These are phyloP conservation scores for Polyrhizophydium stewartii DNA, from an alignment of 371 early-diverging fungal species.

Conservation along the genomic window DNA sequence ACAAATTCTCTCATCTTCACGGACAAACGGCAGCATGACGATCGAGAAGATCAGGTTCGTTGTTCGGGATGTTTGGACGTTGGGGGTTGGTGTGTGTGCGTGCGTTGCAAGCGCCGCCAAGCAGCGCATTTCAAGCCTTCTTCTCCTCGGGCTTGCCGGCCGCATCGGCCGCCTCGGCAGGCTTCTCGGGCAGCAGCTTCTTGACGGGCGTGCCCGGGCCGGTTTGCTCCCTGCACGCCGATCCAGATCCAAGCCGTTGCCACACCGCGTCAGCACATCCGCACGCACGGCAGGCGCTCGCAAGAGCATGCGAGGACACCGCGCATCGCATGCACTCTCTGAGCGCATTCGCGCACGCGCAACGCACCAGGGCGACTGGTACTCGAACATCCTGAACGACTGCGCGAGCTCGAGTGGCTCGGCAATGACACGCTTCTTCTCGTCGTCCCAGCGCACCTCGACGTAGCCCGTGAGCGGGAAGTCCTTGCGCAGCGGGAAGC, in stretches of 20 bases:
- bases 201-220: constrained; percentile 27
- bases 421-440: no score
- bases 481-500: constrained; percentile 96
- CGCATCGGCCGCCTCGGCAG: constrained; percentile 4
- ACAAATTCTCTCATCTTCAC: no score
- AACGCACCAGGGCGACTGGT: constrained; percentile 39
- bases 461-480: constrained; percentile 60
- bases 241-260: not conserved
- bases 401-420: no score
- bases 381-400: no score
- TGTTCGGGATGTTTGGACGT: no score
- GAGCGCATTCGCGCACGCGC: constrained; percentile 95
- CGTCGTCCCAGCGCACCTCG: no score
- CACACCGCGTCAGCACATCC: not conserved
- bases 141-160: constrained; percentile 1
- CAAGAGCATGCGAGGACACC: constrained; percentile 77
- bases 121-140: not conserved
- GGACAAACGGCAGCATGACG: no score
- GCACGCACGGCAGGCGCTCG: constrained; percentile 24
- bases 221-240: constrained; percentile 44
- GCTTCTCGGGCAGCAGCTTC: constrained; percentile 8
- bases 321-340: constrained; percentile 93
- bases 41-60: no score
- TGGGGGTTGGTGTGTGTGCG: no score
- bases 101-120: no score